Base-by-base conservation (phyloP, 2,329 filamentous ascomycete species). In the Malbranchea zuffiana region DNA sequence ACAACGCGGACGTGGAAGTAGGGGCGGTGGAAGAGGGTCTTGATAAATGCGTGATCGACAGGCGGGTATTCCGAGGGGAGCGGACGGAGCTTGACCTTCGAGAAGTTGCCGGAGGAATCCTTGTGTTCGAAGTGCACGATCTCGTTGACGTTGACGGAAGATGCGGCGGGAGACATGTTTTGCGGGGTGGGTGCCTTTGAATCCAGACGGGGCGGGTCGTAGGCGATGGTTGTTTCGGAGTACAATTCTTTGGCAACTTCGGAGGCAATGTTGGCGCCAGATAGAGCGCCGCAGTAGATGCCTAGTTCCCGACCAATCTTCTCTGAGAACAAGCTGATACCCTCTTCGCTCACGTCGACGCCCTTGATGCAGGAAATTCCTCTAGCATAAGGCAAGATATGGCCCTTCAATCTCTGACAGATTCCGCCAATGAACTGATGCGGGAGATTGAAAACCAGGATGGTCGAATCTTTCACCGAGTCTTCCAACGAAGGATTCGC, bases 341-440 rank as follows among this genome's bases (percentile, higher is more conserved):
- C 84, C 34, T 83, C 78, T 52, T 88, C 82, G 3, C 82, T 80
- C 21, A 98, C 90, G 50, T 93, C 82, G 44, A 98, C 87, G 50
- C 90, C 90, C 70, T 98, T 98, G 66, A 96, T 95, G 63, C 90
- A 98, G 56, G 85, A 93, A 54, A 98, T 86, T 41, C 86, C 90
- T 45, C 92, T 78, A 17, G 90, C 88, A 53, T 78, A 96, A 5
- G 90, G 90, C 19, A 95, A 65, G 47, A 95, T 92, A 52, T 94
- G 79, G 43, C 88, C 90, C 53, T 80, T 72, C 44, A 98, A 70
- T 57, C 86, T 78, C 46, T 81, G 73, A 66, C 87, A 94, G 43
- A 87, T 82, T 45, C 80, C 80, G 55, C 74, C 74, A 55, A 98
- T 95, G 60, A 98, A 98, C 40, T 63, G 61, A 65, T 98, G 90